Base-by-base conservation (phyloP, 805 yeast species). In the Deakozyma indianensis region DNA sequence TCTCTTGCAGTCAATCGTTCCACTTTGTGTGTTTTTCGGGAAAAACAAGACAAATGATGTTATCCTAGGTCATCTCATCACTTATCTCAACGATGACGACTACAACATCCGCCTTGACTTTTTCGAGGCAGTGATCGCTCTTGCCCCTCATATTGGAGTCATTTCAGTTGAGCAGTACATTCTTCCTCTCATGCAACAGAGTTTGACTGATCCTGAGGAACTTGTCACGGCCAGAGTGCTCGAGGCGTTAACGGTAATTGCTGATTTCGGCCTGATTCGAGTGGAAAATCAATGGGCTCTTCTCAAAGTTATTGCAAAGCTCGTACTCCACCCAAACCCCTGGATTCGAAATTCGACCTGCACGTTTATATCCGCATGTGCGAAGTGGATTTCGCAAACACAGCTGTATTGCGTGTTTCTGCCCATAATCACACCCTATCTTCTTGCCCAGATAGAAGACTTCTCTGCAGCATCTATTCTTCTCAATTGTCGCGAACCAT, bases 1-100 rank as follows among this genome's bases (percentile, higher is more conserved):
- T 0, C 62, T 92, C 5, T 65, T 92, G 42, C 64, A 71, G 40
- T 77, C 83, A 49, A 80, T 88, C n/a, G 65, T 82, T 4, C 83
- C 87, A 0, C 60, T 92, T 2, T 85, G 96, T 53, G 69, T 78
- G 7, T 83, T 82, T 48, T 79, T 92, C 57, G 96, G 96, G 0
- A 77, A 80, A 46, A 94, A 85, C 45, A 83, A 78, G 52, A 82
- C 96, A 0, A 88, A 84, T 56, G 97, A 92, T 58, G 68, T 92
- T 35, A 78, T 92, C 21, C 63, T 92, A 42, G 87, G 95, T 41
- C 97, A 92, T 65, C 66, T 88, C 46, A 88, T 92, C 41, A 88
- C 97, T 0, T 92, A 87, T 56, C 64, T 92, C 50, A 92, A 92
- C 60, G 96, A 88, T 56, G 71, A 77, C 46, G 77, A 78, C 55